Percentiles rank a stretch among this genome's conserved stretches.
phyloP scores from a whole-genome alignment of 73 alveolate species.

The Tetrahymena elliotti region DNA sequence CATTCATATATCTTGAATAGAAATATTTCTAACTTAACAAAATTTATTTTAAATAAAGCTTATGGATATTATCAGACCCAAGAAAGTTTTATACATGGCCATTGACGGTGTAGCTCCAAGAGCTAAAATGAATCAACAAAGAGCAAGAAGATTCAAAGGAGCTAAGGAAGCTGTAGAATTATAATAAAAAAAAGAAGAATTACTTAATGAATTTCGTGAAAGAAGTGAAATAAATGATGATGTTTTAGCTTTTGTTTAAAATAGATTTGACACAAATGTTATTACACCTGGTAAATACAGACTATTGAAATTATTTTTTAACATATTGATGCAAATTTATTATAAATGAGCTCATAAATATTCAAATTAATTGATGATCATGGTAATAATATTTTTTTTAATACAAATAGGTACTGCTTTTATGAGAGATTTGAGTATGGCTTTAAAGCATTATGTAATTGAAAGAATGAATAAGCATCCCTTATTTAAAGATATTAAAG shows the following conservation, averaged over 20 bases:
- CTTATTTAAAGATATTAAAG: slow-evolving; percentile 64
- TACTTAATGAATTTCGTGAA: not conserved
- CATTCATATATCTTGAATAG: no score
- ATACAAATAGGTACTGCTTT: slow-evolving; percentile 18
- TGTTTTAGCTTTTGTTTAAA: slow-evolving; percentile 11
- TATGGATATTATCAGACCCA: slow-evolving; percentile 76
- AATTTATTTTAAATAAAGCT: not conserved
- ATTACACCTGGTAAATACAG: slow-evolving; percentile 92
- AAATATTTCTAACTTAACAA: not conserved
- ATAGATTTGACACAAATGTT: slow-evolving; percentile 75
- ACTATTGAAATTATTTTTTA: slow-evolving; percentile 1
- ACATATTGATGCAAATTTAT: not conserved
- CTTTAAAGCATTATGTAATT: slow-evolving; percentile 55
- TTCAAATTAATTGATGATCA: no score
- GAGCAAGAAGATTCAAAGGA: slow-evolving; percentile 69
- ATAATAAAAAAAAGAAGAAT: not conserved
- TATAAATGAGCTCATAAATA: not conserved
- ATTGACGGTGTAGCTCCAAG: slow-evolving; percentile 99
- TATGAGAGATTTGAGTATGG: slow-evolving; percentile 9
- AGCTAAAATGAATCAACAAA: slow-evolving; percentile 98
- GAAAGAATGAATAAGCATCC: slow-evolving; percentile 74
- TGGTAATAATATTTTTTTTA: no score
- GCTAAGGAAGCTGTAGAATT: not conserved
- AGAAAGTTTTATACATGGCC: slow-evolving; percentile 87
- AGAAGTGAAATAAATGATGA: not conserved